phyloP scores from a whole-genome alignment of 2,329 filamentous ascomycete genomes.

The Hymenotorrendiella dingleyae region DNA sequence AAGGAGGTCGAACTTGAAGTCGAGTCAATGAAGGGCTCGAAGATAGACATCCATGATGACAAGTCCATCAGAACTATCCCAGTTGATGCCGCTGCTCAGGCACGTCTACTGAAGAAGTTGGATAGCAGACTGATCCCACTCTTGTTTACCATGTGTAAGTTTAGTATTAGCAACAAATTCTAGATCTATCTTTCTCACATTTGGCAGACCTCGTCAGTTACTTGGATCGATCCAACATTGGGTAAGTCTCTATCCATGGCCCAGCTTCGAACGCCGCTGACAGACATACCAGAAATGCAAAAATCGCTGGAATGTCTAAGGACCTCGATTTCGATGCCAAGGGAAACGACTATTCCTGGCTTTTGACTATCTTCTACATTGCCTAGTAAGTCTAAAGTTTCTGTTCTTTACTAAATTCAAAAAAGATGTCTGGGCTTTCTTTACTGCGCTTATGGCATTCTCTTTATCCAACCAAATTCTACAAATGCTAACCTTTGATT shows the following conservation, averaged over 20 bases:
- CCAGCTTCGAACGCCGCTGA: neutral
- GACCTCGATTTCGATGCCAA: constrained; percentile 41
- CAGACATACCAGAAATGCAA: constrained; percentile 49
- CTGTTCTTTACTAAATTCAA: too few relatives aligned
- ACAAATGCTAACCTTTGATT: too few relatives aligned
- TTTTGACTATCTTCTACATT: constrained; percentile 36
- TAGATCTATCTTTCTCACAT: too few relatives aligned
- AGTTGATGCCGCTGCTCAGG: constrained; percentile 33
- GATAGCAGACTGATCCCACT: constrained; percentile 48
- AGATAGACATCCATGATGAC: too few relatives aligned
- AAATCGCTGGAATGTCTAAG: constrained; percentile 46
- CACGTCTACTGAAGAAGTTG: constrained; percentile 47
- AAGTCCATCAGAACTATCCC: neutral
- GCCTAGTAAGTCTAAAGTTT: too few relatives aligned
- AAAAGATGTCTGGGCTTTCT: too few relatives aligned
- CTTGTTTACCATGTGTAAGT: constrained; percentile 20
- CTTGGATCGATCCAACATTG: neutral
- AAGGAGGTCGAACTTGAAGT: too few relatives aligned
- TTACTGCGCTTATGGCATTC: too few relatives aligned
- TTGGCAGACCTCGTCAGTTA: too few relatives aligned
- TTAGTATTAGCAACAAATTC: too few relatives aligned
- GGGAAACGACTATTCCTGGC: constrained; percentile 34
- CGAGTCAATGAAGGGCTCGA: too few relatives aligned
- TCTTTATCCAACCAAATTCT: too few relatives aligned
- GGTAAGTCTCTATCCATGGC: neutral